phyloP scores from a whole-genome alignment of 148 eudicot species.

The Rhododendron vialii region DNA sequence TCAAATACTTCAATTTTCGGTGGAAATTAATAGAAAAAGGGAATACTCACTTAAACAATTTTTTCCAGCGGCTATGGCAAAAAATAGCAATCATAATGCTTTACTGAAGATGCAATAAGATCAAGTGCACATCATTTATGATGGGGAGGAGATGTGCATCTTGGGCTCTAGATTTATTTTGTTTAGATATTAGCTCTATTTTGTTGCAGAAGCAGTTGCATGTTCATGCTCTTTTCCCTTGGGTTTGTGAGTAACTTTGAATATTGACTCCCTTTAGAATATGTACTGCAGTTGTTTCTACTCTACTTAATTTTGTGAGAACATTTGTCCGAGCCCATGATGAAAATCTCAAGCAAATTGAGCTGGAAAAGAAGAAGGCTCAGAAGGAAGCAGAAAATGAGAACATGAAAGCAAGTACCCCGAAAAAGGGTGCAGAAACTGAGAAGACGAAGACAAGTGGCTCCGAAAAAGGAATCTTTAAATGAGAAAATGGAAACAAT shows the following conservation, averaged over 20 bases:
- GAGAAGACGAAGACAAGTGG: slow-evolving; percentile 9
- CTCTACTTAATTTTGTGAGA: slow-evolving; percentile 70
- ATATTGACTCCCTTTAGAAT: background rate
- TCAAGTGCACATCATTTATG: background rate
- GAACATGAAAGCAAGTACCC: slow-evolving; percentile 29
- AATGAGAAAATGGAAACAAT: slow-evolving; percentile 5
- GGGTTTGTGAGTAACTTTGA: background rate
- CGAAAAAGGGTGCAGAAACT: slow-evolving; percentile 13
- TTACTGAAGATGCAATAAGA: background rate
- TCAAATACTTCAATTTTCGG: background rate
- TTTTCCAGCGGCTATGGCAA: no score
- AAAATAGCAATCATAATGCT: background rate
- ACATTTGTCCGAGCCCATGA: slow-evolving; percentile 68
- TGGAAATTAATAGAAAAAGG: background rate
- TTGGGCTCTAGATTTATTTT: background rate
- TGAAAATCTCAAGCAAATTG: slow-evolving; percentile 77
- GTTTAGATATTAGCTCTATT: background rate
- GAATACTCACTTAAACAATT: background rate
- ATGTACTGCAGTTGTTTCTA: slow-evolving; percentile 62
- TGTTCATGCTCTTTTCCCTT: background rate
- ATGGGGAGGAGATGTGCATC: background rate
- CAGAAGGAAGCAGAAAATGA: slow-evolving; percentile 67
- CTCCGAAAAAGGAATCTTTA: slow-evolving; percentile 16
- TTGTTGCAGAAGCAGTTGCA: background rate
- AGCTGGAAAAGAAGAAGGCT: slow-evolving; percentile 76